Evolutionary conservation across 805 yeast genomes (phyloP).

Genomic region (Komagataella kurtzmanii): DNA sequence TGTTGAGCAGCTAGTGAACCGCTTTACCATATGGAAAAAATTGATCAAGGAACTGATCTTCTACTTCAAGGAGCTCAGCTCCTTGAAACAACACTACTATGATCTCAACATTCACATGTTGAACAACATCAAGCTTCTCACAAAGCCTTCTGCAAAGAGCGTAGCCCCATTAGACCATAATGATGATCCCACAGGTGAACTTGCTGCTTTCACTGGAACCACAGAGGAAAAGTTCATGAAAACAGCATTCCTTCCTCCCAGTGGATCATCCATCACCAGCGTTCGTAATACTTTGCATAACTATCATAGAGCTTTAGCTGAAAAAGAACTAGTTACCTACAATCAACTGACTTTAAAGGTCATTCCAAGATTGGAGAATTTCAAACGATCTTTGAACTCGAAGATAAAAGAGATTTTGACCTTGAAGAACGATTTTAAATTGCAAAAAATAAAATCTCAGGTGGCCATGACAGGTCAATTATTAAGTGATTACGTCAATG

Average conservation of each 20-base stretch:
- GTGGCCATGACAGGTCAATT: slow-evolving; percentile 50
- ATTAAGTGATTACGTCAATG: slow-evolving; percentile 30
- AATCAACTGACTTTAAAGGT: slow-evolving; percentile 34
- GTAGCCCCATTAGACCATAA: neutral
- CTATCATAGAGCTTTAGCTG: slow-evolving; percentile 17
- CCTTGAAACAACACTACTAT: slow-evolving; percentile 39
- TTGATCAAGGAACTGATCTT: slow-evolving; percentile 37
- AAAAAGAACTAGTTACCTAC: slow-evolving; percentile 35
- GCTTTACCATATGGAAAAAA: slow-evolving; percentile 46
- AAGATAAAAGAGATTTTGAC: slow-evolving; percentile 41
- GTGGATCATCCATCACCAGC: slow-evolving; percentile 22
- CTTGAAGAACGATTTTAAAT: slow-evolving; percentile 46
- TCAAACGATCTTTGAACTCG: slow-evolving; percentile 36
- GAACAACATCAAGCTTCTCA: slow-evolving; percentile 33
- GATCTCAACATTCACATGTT: slow-evolving; percentile 35
- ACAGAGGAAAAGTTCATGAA: slow-evolving; percentile 32
- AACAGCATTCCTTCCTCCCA: slow-evolving; percentile 26
- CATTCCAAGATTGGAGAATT: slow-evolving; percentile 41
- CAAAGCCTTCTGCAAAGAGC: neutral
- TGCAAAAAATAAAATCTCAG: slow-evolving; percentile 41
- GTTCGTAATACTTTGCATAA: slow-evolving; percentile 17
- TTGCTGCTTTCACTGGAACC: neutral
- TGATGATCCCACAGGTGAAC: neutral
- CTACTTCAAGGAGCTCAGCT: slow-evolving; percentile 34
- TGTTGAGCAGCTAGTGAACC: slow-evolving; percentile 35